Conservation (phyloP, 495 filamentous ascomycete species). For the Penicillium riverlandense region DNA sequence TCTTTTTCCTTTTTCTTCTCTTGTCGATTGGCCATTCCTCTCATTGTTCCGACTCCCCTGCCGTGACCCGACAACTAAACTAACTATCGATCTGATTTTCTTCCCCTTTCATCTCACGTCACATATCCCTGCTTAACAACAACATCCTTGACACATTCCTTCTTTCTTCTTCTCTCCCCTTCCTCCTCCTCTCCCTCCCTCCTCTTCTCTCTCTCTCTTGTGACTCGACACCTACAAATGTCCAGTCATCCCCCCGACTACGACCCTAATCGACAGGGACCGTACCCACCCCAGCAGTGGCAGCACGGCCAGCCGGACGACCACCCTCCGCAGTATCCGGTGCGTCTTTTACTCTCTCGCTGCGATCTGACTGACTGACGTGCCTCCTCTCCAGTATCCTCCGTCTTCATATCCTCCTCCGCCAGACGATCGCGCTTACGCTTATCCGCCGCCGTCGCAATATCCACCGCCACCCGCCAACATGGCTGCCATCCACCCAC, state of each 20-base stretch:
- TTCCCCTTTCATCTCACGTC: slow-evolving; percentile 25
- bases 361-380: neutral
- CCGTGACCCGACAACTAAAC: no score
- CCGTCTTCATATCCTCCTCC: slow-evolving; percentile 23
- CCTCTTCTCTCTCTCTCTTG: neutral
- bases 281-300: slow-evolving; percentile 37
- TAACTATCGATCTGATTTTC: slow-evolving; percentile 11
- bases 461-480: slow-evolving; percentile 18
- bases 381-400: slow-evolving; percentile 20
- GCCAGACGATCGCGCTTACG: slow-evolving; percentile 29
- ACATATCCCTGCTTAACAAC: slow-evolving; percentile 15
- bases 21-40: slow-evolving; percentile 19
- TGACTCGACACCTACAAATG: slow-evolving; percentile 28
- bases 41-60: slow-evolving; percentile 6
- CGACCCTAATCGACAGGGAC: slow-evolving; percentile 22
- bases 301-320: slow-evolving; percentile 40
- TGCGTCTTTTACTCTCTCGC: slow-evolving; percentile 16
- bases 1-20: slow-evolving; percentile 7
- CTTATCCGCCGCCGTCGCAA: slow-evolving; percentile 25
- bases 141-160: slow-evolving; percentile 22
- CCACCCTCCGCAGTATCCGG: slow-evolving; percentile 31
- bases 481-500: slow-evolving; percentile 36
- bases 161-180: slow-evolving; percentile 13
- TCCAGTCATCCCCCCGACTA: slow-evolving; percentile 39
- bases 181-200: slow-evolving; percentile 18